These are phyloP conservation scores for Lipomyces lipofer DNA, from an alignment of 805 yeast species.

Conservation along the genomic window DNA sequence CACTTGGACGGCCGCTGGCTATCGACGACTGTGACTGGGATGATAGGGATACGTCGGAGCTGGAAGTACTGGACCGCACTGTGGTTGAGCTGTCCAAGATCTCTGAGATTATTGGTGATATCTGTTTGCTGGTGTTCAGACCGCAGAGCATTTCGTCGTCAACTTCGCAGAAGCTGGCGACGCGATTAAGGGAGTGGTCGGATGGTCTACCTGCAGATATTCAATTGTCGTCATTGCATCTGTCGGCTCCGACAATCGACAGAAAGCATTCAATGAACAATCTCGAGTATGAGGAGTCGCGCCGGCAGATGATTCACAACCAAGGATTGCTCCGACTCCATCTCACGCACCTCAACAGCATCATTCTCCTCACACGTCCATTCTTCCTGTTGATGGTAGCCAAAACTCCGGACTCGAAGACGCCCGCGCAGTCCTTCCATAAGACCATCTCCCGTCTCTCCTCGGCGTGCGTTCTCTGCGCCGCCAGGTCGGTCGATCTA, in stretches of 20 bases:
- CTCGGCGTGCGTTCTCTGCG: constrained; percentile 30
- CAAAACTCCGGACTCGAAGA: constrained; percentile 26
- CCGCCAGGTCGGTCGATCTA: constrained; percentile 30
- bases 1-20: constrained; percentile 32
- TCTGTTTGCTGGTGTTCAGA: constrained; percentile 32
- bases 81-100: constrained; percentile 29
- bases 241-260: constrained; percentile 4
- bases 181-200: constrained; percentile 31
- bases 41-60: constrained; percentile 29
- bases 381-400: constrained; percentile 31
- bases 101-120: constrained; percentile 33
- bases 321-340: constrained; percentile 31
- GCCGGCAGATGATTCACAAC: constrained; percentile 33
- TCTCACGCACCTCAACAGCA: constrained; percentile 32
- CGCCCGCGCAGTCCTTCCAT: constrained; percentile 12
- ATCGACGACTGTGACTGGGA: constrained; percentile 34
- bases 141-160: constrained; percentile 33
- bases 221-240: constrained; percentile 28
- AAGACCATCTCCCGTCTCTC: constrained; percentile 29
- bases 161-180: constrained; percentile 30
- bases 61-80: constrained; percentile 26
- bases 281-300: constrained; percentile 9
- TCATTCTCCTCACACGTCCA: constrained; percentile 33
- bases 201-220: constrained; percentile 32
- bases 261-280: constrained; percentile 4